A percentile compares a stretch with the other conserved stretches of the same genome.
Evolutionary conservation across 805 yeast genomes (phyloP).

Genomic region (Dipodascopsis uninucleata): DNA sequence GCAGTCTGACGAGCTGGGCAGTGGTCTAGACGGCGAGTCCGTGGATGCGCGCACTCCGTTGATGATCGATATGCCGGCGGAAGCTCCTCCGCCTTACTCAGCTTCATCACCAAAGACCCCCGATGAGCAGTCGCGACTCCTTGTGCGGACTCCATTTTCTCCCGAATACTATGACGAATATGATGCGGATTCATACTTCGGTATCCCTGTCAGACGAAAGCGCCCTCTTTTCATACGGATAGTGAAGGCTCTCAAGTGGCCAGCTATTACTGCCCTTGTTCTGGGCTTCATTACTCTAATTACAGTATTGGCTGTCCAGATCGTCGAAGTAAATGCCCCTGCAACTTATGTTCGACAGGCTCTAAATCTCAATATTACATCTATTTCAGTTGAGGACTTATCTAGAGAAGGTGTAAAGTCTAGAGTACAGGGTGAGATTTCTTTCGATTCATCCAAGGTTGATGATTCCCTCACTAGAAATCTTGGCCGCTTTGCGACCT

Average conservation of each 20-base stretch:
- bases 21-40: background rate
- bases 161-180: conserved; percentile 23
- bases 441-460: conserved; percentile 22
- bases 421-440: conserved; percentile 21
- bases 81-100: conserved; percentile 18
- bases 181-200: conserved; percentile 5
- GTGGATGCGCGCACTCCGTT: conserved; percentile 6
- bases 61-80: conserved; percentile 11
- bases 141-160: conserved; percentile 19
- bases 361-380: conserved; percentile 16
- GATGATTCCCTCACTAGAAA: conserved; percentile 17
- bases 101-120: conserved; percentile 14
- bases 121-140: conserved; percentile 13
- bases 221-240: conserved; percentile 3
- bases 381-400: conserved; percentile 16
- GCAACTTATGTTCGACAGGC: conserved; percentile 21
- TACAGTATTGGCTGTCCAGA: conserved; percentile 8
- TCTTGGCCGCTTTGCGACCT: conserved; percentile 23
- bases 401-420: conserved; percentile 15
- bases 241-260: conserved; percentile 12
- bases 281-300: conserved; percentile 3
- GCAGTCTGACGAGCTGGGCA: background rate
- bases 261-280: conserved; percentile 4
- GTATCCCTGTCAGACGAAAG: conserved; percentile 1
- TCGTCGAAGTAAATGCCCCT: conserved; percentile 13